phyloP scores from a whole-genome alignment of 495 filamentous ascomycete genomes.

The Podospora pseudocomata region DNA sequence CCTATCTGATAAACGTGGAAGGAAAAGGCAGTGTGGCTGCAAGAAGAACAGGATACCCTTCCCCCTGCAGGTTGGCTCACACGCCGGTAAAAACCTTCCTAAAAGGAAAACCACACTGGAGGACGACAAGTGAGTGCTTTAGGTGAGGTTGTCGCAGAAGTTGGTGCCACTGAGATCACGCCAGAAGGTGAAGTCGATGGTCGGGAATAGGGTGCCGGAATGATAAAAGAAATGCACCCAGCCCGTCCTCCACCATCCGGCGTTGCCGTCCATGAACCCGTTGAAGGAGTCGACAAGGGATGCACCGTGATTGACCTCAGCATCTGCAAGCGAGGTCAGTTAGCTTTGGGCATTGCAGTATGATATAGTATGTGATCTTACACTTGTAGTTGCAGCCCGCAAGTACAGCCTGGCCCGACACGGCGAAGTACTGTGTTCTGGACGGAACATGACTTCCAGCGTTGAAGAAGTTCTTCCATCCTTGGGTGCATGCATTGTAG shows the following conservation, averaged over 20 bases:
- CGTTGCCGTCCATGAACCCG: neutral
- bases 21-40: too few relatives aligned
- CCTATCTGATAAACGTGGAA: too few relatives aligned
- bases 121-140: too few relatives aligned
- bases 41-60: too few relatives aligned
- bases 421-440: neutral
- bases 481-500: neutral
- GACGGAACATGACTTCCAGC: neutral
- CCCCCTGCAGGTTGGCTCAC: too few relatives aligned
- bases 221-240: neutral
- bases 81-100: too few relatives aligned
- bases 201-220: too few relatives aligned
- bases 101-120: too few relatives aligned
- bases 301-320: too few relatives aligned
- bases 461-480: neutral
- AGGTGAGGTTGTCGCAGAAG: neutral
- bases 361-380: neutral
- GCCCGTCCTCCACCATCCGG: neutral
- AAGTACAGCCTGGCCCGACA: neutral
- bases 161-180: neutral
- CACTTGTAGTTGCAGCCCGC: neutral
- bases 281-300: neutral
- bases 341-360: too few relatives aligned
- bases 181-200: neutral
- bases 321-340: too few relatives aligned